Percentiles rank a stretch among this genome's conserved stretches.
phyloP scores from a whole-genome alignment of 305 asterid species.

The Nicotiana rustica region DNA sequence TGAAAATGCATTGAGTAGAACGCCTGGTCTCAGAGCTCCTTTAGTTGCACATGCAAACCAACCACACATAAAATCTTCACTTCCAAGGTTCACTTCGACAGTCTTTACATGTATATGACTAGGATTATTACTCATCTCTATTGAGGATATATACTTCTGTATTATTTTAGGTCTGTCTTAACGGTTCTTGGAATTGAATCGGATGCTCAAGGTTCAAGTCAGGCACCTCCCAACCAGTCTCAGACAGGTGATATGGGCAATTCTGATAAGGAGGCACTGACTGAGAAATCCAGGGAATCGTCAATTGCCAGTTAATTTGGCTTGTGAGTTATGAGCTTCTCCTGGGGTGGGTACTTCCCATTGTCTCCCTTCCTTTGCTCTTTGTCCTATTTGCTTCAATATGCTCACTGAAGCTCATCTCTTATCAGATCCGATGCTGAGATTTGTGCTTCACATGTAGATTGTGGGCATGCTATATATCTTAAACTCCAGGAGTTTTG shows the following conservation, averaged over 20 bases:
- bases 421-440: not conserved
- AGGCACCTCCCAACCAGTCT: conserved; percentile 45
- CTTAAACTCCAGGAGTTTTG: conserved; percentile 12
- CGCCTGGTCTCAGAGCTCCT: conserved; percentile 80
- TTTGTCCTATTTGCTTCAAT: conserved; percentile 7
- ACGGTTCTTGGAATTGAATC: conserved; percentile 78
- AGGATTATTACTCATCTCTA: conserved; percentile 31
- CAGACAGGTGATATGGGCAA: conserved; percentile 59
- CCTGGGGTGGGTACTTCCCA: not conserved
- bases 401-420: not conserved
- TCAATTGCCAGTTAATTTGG: conserved; percentile 54
- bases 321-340: conserved; percentile 17
- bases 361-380: conserved; percentile 15
- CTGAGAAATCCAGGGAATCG: conserved; percentile 70
- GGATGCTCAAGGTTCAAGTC: conserved; percentile 60
- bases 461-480: not conserved
- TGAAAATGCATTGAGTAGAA: conserved; percentile 81
- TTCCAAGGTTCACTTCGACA: conserved; percentile 72
- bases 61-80: conserved; percentile 78
- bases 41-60: conserved; percentile 89
- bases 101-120: conserved; percentile 14
- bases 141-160: conserved; percentile 7
- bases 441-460: conserved; percentile 15
- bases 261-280: conserved; percentile 60
- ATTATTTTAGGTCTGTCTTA: conserved; percentile 65